phyloP scores from a whole-genome alignment of 2,329 filamentous ascomycete species.

The Xylaria polymorpha region DNA sequence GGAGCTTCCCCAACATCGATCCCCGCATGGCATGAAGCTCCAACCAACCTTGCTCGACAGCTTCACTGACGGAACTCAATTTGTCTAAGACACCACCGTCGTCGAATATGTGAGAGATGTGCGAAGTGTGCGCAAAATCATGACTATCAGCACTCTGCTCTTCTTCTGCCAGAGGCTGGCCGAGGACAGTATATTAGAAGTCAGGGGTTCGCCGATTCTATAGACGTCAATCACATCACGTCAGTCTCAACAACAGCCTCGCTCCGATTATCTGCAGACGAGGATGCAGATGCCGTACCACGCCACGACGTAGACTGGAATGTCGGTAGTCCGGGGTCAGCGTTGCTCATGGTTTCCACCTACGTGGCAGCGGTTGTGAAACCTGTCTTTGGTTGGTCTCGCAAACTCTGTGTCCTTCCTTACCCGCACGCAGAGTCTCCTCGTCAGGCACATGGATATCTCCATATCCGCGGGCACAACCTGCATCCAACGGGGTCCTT shows the following conservation, averaged over 20 bases:
- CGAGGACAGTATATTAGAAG: neutral
- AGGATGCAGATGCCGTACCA: constrained; percentile 8
- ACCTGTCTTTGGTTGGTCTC: constrained; percentile 34
- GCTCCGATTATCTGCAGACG: neutral
- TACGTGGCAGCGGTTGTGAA: constrained; percentile 36
- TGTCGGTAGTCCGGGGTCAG: constrained; percentile 23
- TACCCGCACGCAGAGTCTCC: constrained; percentile 14
- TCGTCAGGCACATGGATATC: constrained; percentile 7
- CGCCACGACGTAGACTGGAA: constrained; percentile 8
- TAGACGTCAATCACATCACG: neutral
- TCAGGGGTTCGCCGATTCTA: neutral
- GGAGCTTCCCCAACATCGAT: constrained; percentile 36
- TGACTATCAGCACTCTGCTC: neutral
- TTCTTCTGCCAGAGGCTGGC: neutral
- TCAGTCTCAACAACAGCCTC: constrained; percentile 2
- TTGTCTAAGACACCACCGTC: constrained; percentile 5
- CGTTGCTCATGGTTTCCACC: constrained; percentile 1
- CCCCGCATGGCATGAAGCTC: constrained; percentile 31
- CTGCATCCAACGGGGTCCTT: constrained; percentile 6
- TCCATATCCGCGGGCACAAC: constrained; percentile 9
- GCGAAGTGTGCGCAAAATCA: neutral
- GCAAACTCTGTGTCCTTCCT: constrained; percentile 36
- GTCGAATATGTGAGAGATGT: neutral
- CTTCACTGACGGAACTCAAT: constrained; percentile 20
- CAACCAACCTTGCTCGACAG: constrained; percentile 20